These are phyloP conservation scores for Aureococcus anophagefferens DNA, from an alignment of 108 stramenopile species.

Conservation along the genomic window DNA sequence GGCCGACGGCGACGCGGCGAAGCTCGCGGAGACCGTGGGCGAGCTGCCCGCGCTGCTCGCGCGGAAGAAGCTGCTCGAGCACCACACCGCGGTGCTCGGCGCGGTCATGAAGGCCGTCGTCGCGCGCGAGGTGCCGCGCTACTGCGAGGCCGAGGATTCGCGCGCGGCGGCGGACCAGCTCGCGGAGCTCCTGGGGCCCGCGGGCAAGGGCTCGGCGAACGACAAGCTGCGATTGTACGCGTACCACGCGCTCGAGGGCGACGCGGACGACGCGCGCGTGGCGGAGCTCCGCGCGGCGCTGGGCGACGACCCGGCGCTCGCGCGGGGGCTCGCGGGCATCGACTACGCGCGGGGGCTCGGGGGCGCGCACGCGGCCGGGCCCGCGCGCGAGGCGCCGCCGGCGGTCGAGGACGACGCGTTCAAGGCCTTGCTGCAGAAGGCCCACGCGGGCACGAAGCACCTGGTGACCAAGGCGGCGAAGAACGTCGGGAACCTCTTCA, in stretches of 20 bases:
- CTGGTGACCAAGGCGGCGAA: constrained; percentile 83
- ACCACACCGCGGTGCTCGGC: constrained; percentile 89
- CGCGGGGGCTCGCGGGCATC: constrained; percentile 56
- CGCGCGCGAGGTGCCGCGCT: constrained; percentile 86
- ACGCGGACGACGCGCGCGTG: constrained; percentile 57
- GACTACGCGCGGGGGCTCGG: constrained; percentile 66
- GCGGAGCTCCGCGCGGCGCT: constrained; percentile 65
- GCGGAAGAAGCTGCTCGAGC: constrained; percentile 84
- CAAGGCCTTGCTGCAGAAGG: constrained; percentile 71
- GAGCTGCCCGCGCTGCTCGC: constrained; percentile 83
- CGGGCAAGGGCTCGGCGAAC: constrained; percentile 77
- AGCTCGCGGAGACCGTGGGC: constrained; percentile 75
- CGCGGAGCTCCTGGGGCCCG: constrained; percentile 57
- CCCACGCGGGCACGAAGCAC: constrained; percentile 76
- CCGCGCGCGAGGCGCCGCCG: constrained; percentile 19
- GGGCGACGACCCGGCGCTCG: constrained; percentile 34
- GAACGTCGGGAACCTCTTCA: constrained; percentile 74
- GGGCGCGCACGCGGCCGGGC: constrained; percentile 27
- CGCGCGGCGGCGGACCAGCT: constrained; percentile 65
- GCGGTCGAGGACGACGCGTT: constrained; percentile 33
- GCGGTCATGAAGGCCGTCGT: constrained; percentile 95
- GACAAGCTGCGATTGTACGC: constrained; percentile 88
- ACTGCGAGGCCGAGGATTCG: constrained; percentile 79
- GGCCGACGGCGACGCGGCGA: constrained; percentile 18
- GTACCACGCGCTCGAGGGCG: constrained; percentile 64